These are phyloP conservation scores for Wickerhamiella pararugosa DNA, from an alignment of 1,139 yeast genomes.

Conservation along the genomic window DNA sequence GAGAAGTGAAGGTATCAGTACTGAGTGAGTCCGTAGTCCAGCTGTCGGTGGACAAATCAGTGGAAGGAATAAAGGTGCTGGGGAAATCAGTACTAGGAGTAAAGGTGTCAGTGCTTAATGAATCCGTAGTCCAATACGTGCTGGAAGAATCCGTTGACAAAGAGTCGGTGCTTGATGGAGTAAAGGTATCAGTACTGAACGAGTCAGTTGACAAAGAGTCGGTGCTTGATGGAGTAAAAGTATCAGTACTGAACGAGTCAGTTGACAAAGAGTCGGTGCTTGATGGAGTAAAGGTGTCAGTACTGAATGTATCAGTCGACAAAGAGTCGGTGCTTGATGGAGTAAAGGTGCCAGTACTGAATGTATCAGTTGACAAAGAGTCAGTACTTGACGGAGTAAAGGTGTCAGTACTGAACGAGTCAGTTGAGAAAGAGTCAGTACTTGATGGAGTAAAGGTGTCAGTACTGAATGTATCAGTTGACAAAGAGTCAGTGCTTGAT, in stretches of 20 bases:
- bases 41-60: background rate
- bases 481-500: background rate
- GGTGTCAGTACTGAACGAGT: background rate
- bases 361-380: background rate
- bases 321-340: background rate
- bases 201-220: background rate
- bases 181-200: background rate
- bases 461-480: background rate
- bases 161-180: background rate
- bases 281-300: background rate
- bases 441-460: background rate
- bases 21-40: background rate
- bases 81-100: background rate
- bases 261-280: background rate
- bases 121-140: background rate
- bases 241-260: background rate
- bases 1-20: background rate
- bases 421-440: background rate
- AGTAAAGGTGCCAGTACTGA: background rate
- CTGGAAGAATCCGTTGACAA: background rate
- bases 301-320: background rate
- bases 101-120: background rate
- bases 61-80: background rate
- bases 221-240: background rate
- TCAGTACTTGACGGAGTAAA: background rate